These are phyloP conservation scores for Hymenoscyphus scutula DNA, from an alignment of 2,329 filamentous ascomycete genomes.

Conservation along the genomic window DNA sequence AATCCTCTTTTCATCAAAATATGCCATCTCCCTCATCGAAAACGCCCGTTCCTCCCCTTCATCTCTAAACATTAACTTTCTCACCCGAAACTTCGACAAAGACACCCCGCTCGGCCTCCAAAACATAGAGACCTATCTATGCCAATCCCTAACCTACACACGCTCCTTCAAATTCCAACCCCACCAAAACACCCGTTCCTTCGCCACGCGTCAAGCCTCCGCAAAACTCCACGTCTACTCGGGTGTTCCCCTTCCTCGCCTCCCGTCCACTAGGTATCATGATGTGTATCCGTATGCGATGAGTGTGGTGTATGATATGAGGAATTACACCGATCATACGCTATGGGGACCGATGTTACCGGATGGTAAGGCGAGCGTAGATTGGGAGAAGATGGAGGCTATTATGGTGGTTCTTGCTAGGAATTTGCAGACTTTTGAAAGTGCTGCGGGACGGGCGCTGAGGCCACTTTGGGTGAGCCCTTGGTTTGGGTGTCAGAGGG, in stretches of 20 bases:
- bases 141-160: neutral
- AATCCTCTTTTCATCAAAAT: neutral
- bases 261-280: constrained; percentile 20
- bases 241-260: constrained; percentile 54
- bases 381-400: constrained; percentile 80
- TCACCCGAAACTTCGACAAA: neutral
- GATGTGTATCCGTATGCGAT: constrained; percentile 59
- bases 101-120: neutral
- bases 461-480: constrained; percentile 18
- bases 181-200: neutral
- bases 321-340: constrained; percentile 60
- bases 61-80: neutral
- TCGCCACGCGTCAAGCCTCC: constrained; percentile 54
- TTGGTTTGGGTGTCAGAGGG: constrained; percentile 17
- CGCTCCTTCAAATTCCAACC: neutral
- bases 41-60: neutral
- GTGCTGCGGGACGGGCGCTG: constrained; percentile 8
- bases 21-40: neutral
- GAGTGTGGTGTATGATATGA: constrained; percentile 70
- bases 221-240: constrained; percentile 70
- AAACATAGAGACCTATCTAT: constrained; percentile 6
- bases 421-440: constrained; percentile 53
- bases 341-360: constrained; percentile 70
- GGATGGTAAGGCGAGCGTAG: constrained; percentile 60
- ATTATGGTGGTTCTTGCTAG: constrained; percentile 66